Conservation (phyloP, 2,329 filamentous ascomycete species). For the Thelonectria blattea region DNA sequence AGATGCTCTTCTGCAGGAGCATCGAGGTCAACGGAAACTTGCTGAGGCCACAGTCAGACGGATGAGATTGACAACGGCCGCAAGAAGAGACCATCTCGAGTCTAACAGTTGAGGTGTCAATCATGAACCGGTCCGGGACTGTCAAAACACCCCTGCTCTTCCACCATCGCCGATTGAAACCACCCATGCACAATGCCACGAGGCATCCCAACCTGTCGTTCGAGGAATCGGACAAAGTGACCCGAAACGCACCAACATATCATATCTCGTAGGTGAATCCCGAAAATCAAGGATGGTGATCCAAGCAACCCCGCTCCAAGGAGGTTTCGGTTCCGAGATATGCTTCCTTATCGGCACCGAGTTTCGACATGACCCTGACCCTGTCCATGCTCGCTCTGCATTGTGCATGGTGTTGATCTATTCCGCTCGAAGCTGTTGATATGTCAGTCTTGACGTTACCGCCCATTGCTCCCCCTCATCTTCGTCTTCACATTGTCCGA, state of each 20-base stretch:
- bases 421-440: constrained; percentile 4
- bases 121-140: neutral
- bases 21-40: too few relatives aligned
- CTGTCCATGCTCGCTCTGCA: neutral
- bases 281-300: neutral
- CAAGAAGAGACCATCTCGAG: too few relatives aligned
- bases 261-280: neutral
- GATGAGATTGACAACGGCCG: too few relatives aligned
- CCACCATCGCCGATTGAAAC: neutral
- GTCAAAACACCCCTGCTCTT: neutral
- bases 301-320: neutral
- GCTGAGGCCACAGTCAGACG: too few relatives aligned
- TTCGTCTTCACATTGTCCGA: neutral
- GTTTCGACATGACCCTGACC: neutral
- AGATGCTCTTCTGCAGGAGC: too few relatives aligned
- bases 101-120: too few relatives aligned
- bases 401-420: constrained; percentile 1
- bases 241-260: neutral
- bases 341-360: constrained; percentile 1
- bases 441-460: neutral
- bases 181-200: neutral
- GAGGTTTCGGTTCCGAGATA: constrained; percentile 14
- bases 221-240: neutral
- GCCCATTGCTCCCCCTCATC: neutral
- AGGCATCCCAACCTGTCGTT: neutral